These are phyloP conservation scores for Plasmodium vivax DNA, from an alignment of 169 alveolate genomes.

Conservation along the genomic window DNA sequence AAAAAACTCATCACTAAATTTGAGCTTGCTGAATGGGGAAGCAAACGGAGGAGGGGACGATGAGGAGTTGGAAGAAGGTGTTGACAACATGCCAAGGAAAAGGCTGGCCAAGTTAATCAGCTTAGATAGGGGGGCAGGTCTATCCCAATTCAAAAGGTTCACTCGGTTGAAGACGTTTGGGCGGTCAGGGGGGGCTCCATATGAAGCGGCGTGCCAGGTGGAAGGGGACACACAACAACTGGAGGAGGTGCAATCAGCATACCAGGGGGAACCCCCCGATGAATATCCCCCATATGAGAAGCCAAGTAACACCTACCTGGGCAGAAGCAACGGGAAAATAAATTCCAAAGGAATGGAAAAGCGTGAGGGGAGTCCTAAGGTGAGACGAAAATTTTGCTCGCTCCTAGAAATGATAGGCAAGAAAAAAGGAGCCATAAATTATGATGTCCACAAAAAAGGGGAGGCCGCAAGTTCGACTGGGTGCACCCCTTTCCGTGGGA, in stretches of 20 bases:
- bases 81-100: neutral
- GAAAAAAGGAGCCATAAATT: neutral
- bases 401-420: neutral
- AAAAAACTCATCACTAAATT: neutral
- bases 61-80: neutral
- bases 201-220: neutral
- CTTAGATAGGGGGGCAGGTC: neutral
- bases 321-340: neutral
- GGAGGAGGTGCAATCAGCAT: neutral
- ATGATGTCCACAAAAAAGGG: neutral
- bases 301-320: conserved; percentile 10
- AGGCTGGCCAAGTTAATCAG: neutral
- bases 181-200: neutral
- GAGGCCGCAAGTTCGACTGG: neutral
- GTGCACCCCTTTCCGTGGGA: neutral
- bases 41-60: neutral
- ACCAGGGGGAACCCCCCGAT: neutral
- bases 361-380: neutral
- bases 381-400: neutral
- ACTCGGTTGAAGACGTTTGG: neutral
- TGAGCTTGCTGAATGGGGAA: neutral
- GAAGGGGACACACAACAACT: neutral
- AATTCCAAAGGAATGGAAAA: conserved; percentile 1
- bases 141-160: neutral
- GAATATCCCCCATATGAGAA: neutral